These are phyloP conservation scores for Oryza meridionalis DNA, from an alignment of 176 grass and related monocot genomes.

Conservation along the genomic window DNA sequence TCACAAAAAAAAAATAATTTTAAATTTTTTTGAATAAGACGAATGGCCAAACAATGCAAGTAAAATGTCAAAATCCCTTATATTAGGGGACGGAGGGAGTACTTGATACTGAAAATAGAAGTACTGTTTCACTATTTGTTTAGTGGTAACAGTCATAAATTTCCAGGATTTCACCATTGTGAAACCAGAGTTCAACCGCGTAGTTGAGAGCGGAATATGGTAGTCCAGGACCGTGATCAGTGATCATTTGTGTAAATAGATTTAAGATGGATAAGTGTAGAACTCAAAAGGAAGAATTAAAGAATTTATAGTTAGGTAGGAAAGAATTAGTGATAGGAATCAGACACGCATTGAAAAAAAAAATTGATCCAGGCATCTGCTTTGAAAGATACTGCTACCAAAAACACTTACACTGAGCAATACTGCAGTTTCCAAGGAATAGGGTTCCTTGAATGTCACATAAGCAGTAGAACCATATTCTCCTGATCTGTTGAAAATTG, in stretches of 20 bases:
- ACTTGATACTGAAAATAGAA: not conserved
- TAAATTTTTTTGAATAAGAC: no score
- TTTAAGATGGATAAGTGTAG: not conserved
- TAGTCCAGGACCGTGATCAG: not conserved
- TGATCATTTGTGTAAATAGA: conserved; percentile 11
- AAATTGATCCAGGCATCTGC: conserved; percentile 4
- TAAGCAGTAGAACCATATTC: conserved; percentile 86
- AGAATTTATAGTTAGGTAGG: not conserved
- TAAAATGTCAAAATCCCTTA: no score
- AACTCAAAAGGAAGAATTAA: not conserved
- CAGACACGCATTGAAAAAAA: not conserved
- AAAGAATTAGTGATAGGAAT: conserved; percentile 7
- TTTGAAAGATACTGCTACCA: conserved; percentile 1
- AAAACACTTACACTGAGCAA: conserved; percentile 79
- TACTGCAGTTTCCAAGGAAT: conserved; percentile 95
- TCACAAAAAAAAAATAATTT: no score
- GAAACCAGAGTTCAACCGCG: not conserved
- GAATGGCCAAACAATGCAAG: no score
- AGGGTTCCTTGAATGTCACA: conserved; percentile 91
- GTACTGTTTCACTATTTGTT: not conserved
- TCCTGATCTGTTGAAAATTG: conserved; percentile 58
- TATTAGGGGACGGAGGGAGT: no score
- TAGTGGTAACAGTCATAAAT: conserved; percentile 11
- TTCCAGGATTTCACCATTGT: not conserved
- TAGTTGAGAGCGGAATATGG: not conserved